Evolutionary conservation across 768 basidiomycete genomes (phyloP).

Genomic region (Pisolithus sp.): DNA sequence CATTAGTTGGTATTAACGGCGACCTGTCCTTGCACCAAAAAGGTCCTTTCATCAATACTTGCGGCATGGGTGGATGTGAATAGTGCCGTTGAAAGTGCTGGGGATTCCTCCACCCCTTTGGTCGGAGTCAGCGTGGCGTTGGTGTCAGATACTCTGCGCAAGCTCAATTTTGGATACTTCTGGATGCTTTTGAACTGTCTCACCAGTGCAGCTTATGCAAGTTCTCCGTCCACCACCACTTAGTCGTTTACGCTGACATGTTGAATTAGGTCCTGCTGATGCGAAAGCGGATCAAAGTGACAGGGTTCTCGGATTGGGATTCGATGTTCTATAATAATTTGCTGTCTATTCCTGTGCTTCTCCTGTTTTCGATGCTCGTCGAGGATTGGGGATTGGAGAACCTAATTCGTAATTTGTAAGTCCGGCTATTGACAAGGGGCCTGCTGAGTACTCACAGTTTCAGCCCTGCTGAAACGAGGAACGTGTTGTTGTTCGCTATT

Average conservation of each 20-base stretch:
- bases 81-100: constrained; percentile 28
- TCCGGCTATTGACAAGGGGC: constrained; percentile 4
- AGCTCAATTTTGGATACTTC: constrained; percentile 42
- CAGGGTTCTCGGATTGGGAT: constrained; percentile 97
- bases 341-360: constrained; percentile 86
- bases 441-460: constrained; percentile 1
- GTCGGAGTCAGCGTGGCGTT: constrained; percentile 22
- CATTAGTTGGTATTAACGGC: not conserved
- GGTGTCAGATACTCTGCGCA: too few relatives aligned
- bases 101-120: constrained; percentile 17
- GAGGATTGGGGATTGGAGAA: constrained; percentile 88
- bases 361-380: constrained; percentile 70
- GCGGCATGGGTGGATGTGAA: constrained; percentile 92
- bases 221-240: constrained; percentile 22
- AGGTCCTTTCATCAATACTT: constrained; percentile 90
- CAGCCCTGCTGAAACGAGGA: constrained; percentile 80
- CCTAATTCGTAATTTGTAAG: constrained; percentile 84
- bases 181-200: constrained; percentile 97
- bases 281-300: constrained; percentile 93
- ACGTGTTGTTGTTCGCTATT: constrained; percentile 77
- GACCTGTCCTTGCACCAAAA: not conserved
- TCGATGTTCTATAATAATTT: constrained; percentile 99
- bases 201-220: constrained; percentile 83
- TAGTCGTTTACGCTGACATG: not conserved
- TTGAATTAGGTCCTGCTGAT: constrained; percentile 75